phyloP scores from a whole-genome alignment of 768 basidiomycete species.

The Filobasidium floriforme region DNA sequence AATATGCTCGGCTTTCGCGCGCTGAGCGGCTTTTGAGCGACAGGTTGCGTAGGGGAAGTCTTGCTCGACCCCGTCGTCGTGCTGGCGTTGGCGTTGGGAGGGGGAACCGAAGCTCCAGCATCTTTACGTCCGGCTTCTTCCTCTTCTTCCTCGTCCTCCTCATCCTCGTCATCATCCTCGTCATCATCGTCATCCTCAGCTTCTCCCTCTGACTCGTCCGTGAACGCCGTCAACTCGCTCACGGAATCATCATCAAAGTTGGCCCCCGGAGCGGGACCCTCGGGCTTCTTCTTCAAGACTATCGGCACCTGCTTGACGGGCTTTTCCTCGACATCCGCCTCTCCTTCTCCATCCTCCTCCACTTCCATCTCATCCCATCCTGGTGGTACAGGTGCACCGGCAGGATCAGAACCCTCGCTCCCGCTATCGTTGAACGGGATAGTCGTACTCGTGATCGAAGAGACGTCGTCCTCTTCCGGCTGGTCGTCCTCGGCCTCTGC shows the following conservation, averaged over 20 bases:
- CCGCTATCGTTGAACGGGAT: not conserved
- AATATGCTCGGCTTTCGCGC: constrained; percentile 13
- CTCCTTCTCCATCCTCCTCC: constrained; percentile 8
- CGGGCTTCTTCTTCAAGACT: too few species aligned
- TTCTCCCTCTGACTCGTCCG: not conserved
- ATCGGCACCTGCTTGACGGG: too few species aligned
- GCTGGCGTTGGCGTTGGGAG: not conserved
- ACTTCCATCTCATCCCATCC: constrained; percentile 8
- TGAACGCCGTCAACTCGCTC: not conserved
- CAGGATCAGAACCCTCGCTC: not conserved
- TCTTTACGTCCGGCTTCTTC: not conserved
- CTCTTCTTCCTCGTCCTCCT: constrained; percentile 8
- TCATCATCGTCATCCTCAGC: constrained; percentile 10
- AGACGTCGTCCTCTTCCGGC: not conserved
- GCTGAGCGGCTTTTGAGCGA: not conserved
- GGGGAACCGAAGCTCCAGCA: not conserved
- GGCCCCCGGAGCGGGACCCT: too few species aligned
- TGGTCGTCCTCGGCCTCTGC: constrained; percentile 1
- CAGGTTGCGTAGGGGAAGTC: not conserved
- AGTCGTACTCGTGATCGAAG: constrained; percentile 1
- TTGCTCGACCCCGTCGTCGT: constrained; percentile 12
- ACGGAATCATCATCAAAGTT: not conserved
- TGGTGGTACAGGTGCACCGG: not conserved
- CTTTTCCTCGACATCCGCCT: constrained; percentile 1
- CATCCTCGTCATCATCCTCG: constrained; percentile 13